Conservation (phyloP, 345 rosid genomes). For the Eutrema yunnanense region DNA sequence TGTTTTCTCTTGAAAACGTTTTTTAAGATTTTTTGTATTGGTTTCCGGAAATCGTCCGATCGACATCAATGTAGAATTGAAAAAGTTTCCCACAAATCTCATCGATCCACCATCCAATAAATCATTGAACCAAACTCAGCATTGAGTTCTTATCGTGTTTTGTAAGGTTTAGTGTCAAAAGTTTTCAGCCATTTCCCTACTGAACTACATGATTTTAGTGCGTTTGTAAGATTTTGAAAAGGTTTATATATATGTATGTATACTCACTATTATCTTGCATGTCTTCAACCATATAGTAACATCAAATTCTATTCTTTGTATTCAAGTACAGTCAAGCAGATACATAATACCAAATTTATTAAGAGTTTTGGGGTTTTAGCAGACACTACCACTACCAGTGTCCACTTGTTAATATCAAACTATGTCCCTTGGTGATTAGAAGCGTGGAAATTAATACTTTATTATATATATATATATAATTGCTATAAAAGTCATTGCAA, state of each 20-base stretch:
- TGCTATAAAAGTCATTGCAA: slow-evolving; percentile 2
- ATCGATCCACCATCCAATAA: not conserved
- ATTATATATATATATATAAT: not conserved
- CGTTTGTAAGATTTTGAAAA: not conserved
- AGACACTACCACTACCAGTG: slow-evolving; percentile 18
- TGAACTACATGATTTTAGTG: not conserved
- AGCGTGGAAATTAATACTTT: not conserved
- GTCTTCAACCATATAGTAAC: not conserved
- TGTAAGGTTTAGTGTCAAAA: not conserved
- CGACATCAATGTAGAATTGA: not conserved
- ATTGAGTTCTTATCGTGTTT: not conserved
- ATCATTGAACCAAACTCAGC: not conserved
- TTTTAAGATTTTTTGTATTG: not conserved
- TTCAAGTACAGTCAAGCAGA: not conserved
- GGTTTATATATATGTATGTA: not conserved
- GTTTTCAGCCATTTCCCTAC: not conserved
- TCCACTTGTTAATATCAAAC: slow-evolving; percentile 17
- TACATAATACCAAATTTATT: not conserved
- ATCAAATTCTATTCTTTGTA: not conserved
- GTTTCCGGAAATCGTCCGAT: not conserved
- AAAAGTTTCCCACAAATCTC: not conserved
- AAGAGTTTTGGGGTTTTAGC: slow-evolving; percentile 14
- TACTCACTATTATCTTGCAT: not conserved
- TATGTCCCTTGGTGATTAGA: slow-evolving; percentile 17
- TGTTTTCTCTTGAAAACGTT: not conserved